phyloP scores from a whole-genome alignment of 1,139 yeast genomes.

The Candida glucosophila region DNA sequence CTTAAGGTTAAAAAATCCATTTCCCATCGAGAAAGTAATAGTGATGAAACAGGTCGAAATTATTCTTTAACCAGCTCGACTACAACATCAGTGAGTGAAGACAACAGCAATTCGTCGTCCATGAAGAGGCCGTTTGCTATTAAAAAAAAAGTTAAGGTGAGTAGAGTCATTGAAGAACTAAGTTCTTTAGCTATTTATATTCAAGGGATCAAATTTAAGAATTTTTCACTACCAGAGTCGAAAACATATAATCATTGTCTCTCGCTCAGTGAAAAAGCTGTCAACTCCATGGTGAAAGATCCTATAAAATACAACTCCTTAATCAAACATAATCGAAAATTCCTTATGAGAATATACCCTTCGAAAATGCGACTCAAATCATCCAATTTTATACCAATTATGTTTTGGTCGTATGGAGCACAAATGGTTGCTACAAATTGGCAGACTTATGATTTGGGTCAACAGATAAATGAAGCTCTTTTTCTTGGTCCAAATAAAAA shows the following conservation, averaged over 20 bases:
- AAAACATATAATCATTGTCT: constrained; percentile 76
- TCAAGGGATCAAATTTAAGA: constrained; percentile 70
- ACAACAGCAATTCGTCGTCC: constrained; percentile 11
- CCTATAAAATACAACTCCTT: constrained; percentile 42
- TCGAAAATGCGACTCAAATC: constrained; percentile 69
- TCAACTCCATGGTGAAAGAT: constrained; percentile 59
- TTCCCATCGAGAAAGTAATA: constrained; percentile 11
- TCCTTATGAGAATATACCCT: constrained; percentile 81
- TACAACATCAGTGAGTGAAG: constrained; percentile 37
- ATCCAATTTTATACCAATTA: constrained; percentile 70
- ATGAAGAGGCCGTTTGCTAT: constrained; percentile 13
- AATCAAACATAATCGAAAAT: constrained; percentile 68
- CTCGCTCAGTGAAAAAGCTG: constrained; percentile 70
- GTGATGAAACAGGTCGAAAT: constrained; percentile 16
- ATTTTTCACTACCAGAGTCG: constrained; percentile 81
- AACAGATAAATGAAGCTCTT: constrained; percentile 82
- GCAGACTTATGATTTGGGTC: constrained; percentile 90
- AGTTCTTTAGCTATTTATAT: constrained; percentile 58
- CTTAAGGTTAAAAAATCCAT: constrained; percentile 67
- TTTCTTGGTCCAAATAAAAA: constrained; percentile 49
- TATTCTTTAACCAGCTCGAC: constrained; percentile 17
- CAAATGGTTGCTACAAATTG: constrained; percentile 97
- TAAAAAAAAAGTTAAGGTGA: constrained; percentile 14
- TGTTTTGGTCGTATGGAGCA: constrained; percentile 75
- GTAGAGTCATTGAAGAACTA: constrained; percentile 35